Evolutionary conservation across 2,329 filamentous ascomycete species (phyloP).

Genomic region (Fusarium sp.): DNA sequence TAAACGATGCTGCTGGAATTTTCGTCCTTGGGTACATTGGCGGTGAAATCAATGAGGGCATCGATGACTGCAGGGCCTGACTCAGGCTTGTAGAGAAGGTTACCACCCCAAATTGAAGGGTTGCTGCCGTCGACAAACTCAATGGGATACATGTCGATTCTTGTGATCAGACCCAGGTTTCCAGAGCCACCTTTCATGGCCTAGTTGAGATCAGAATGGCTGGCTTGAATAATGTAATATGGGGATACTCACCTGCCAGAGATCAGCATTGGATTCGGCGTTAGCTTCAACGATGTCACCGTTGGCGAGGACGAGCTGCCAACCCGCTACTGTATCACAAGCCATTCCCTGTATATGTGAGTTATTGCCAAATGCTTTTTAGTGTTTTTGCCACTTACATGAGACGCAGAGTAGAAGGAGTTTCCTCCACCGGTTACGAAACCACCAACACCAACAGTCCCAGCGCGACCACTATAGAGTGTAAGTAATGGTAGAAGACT

Average conservation of each 20-base stretch:
- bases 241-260: constrained; percentile 47
- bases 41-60: constrained; percentile 46
- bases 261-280: constrained; percentile 49
- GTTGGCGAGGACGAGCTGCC: constrained; percentile 55
- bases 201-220: neutral
- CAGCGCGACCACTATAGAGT: constrained; percentile 44
- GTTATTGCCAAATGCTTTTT: neutral
- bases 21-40: constrained; percentile 45
- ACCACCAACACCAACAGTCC: constrained; percentile 49
- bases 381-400: constrained; percentile 3
- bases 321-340: constrained; percentile 54
- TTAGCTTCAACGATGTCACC: constrained; percentile 56
- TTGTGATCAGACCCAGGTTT: constrained; percentile 55
- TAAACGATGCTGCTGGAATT: constrained; percentile 47
- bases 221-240: accelerated
- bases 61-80: constrained; percentile 38
- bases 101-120: constrained; percentile 46
- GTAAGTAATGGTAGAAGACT: neutral
- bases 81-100: constrained; percentile 38
- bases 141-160: constrained; percentile 46
- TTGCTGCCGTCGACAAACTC: constrained; percentile 39
- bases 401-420: constrained; percentile 47
- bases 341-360: constrained; percentile 38
- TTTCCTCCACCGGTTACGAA: constrained; percentile 50
- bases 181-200: constrained; percentile 58